Conservation (phyloP, 75 land plant genomes). For the Isoetes taiwanensis region DNA sequence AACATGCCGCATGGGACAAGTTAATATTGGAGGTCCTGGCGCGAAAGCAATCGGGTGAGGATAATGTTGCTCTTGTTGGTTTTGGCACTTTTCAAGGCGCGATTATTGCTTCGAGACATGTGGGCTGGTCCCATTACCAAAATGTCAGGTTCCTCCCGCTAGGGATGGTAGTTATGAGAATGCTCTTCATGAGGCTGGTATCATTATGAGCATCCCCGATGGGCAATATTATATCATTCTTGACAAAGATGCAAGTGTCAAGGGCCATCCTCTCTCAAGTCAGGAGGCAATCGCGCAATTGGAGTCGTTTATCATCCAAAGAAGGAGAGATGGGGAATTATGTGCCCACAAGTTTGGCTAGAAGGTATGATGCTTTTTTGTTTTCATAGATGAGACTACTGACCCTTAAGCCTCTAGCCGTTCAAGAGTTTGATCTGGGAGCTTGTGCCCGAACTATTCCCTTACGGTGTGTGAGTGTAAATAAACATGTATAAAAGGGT, state of each 20-base stretch:
- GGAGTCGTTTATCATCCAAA: slow-evolving; percentile 20
- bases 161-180: slow-evolving; percentile 12
- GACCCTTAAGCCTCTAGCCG: slow-evolving; percentile 10
- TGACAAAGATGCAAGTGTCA: too few species aligned
- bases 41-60: slow-evolving; percentile 7
- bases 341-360: slow-evolving; percentile 13
- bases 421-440: neutral
- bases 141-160: slow-evolving; percentile 5
- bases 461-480: too few species aligned
- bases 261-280: neutral
- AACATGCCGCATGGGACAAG: neutral
- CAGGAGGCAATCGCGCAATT: slow-evolving; percentile 17
- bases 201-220: neutral
- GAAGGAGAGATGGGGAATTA: slow-evolving; percentile 14
- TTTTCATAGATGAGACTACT: slow-evolving; percentile 5
- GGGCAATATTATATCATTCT: too few species aligned
- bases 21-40: slow-evolving; percentile 12
- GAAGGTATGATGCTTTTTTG: slow-evolving; percentile 19
- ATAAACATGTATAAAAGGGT: too few species aligned
- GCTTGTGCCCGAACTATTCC: too few species aligned
- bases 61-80: slow-evolving; percentile 12
- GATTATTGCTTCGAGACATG: slow-evolving; percentile 4
- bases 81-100: slow-evolving; percentile 10
- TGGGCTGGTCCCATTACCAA: slow-evolving; percentile 9
- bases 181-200: slow-evolving; percentile 5